phyloP scores from a whole-genome alignment of 768 basidiomycete genomes.

The Termitomyces sp. region DNA sequence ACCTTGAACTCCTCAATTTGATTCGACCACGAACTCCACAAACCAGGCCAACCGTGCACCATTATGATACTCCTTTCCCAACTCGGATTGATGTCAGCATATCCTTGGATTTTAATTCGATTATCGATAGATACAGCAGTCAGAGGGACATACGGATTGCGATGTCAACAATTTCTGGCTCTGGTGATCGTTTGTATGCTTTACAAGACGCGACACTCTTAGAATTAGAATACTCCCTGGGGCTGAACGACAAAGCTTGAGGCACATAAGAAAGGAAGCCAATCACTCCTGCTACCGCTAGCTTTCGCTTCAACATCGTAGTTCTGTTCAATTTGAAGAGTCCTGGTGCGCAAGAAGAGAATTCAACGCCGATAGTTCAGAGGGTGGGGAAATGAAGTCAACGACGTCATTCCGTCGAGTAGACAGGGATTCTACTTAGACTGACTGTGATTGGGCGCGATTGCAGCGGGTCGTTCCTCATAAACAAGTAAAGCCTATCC shows the following conservation, averaged over 20 bases:
- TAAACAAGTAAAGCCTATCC: neutral
- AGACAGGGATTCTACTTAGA: neutral
- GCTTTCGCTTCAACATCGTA: neutral
- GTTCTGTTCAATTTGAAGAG: neutral
- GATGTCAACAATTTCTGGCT: slow-evolving; percentile 30
- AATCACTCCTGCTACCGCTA: neutral
- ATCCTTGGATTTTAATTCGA: slow-evolving; percentile 31
- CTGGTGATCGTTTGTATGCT: slow-evolving; percentile 30
- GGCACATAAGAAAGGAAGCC: neutral
- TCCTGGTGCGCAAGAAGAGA: neutral
- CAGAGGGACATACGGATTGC: slow-evolving; percentile 33
- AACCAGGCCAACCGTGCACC: slow-evolving; percentile 76
- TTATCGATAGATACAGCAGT: neutral
- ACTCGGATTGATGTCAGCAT: slow-evolving; percentile 55
- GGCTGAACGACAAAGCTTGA: slow-evolving; percentile 25
- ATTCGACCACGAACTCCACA: slow-evolving; percentile 71
- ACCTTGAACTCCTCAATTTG: slow-evolving; percentile 68
- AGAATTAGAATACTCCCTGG: slow-evolving; percentile 25
- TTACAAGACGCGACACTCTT: slow-evolving; percentile 31
- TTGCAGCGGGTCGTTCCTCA: no score
- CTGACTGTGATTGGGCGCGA: no score
- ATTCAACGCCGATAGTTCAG: neutral
- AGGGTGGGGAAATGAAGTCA: neutral
- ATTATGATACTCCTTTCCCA: slow-evolving; percentile 51
- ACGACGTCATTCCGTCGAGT: neutral